Evolutionary conservation across 2,329 filamentous ascomycete species (phyloP), one percentile per base, ranked within the genome.

Genomic region (Pseudogymnoascus sp.): DNA sequence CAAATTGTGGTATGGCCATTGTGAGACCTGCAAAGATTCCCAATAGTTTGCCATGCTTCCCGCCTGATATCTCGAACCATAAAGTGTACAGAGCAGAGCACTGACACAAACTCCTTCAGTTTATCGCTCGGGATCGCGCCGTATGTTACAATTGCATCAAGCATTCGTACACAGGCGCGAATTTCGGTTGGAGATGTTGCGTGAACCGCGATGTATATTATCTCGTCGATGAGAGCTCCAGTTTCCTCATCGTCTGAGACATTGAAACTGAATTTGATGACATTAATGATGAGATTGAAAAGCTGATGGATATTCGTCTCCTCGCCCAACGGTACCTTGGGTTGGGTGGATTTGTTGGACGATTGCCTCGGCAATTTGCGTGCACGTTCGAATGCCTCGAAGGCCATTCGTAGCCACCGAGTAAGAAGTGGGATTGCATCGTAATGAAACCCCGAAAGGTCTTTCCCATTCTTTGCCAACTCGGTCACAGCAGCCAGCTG

Each of bases 191-290:
- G 79, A 31, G 82, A 78, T 60, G 81, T 86, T 0, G 89, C 91
- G 68, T 81, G 84, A 73, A 85, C 82, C 74, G 88, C 91, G 53
- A 92, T 89, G 62, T 79, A 75, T 53, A 91, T 78, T 7, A 90
- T 76, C 11, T 80, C 80, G 63, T 84, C 80, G 63, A 93, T 82
- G 62, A 92, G 75, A 3, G 78, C 77, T 61, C 80, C 80, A 19
- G 89, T 79, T 53, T 87, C 83, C 33, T 80, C 75, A 66, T 89
- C 86, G 66, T 82, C 81, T 24, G 88, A 85, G 33, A 85, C 81
- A 67, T 86, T 88, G 72, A 86, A 88, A 72, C 87, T 90, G 78
- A 90, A 92, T 71, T 90, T 91, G 76, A 90, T 85, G 62, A 90
- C 80, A 66, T 89, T 85, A 64, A 82, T 81, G 62, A 88, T 79